phyloP scores from a whole-genome alignment of 2,329 filamentous ascomycete species.

The Fusarium sp. region DNA sequence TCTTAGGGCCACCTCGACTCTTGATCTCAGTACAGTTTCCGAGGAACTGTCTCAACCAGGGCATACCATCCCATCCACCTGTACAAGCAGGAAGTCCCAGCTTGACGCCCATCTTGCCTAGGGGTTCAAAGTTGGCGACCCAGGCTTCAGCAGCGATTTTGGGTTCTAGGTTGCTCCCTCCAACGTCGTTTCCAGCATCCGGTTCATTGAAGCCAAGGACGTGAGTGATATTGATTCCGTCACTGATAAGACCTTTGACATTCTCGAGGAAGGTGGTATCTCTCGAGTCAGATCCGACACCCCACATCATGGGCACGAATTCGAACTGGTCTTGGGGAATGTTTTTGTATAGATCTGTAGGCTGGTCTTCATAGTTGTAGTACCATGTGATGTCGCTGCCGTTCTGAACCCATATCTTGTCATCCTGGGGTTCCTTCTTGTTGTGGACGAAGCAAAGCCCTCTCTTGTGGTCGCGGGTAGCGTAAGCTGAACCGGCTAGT shows the following conservation, averaged over 20 bases:
- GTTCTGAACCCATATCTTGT: conserved; percentile 70
- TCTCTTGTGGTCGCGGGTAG: conserved; percentile 66
- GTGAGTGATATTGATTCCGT: conserved; percentile 70
- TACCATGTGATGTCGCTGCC: conserved; percentile 80
- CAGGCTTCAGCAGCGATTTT: conserved; percentile 73
- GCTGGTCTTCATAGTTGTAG: conserved; percentile 78
- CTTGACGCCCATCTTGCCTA: conserved; percentile 72
- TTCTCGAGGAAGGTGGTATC: conserved; percentile 71
- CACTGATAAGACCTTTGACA: conserved; percentile 65
- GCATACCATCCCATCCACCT: conserved; percentile 67
- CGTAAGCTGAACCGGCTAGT: conserved; percentile 43
- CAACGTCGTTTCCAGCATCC: conserved; percentile 65
- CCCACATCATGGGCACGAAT: conserved; percentile 88
- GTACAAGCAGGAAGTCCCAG: conserved; percentile 79
- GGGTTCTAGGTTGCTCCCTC: conserved; percentile 73
- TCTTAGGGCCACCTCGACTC: conserved; percentile 53
- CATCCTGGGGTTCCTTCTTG: conserved; percentile 66
- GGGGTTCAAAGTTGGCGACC: conserved; percentile 77
- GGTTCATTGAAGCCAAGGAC: conserved; percentile 86
- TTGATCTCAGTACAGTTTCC: conserved; percentile 70
- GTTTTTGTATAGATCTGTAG: conserved; percentile 64
- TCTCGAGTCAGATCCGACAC: conserved; percentile 60
- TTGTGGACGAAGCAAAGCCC: conserved; percentile 77
- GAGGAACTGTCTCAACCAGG: conserved; percentile 76
- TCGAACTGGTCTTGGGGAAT: conserved; percentile 68